Base-by-base conservation (phyloP, 306 rosid species). In the Quercus alba region DNA sequence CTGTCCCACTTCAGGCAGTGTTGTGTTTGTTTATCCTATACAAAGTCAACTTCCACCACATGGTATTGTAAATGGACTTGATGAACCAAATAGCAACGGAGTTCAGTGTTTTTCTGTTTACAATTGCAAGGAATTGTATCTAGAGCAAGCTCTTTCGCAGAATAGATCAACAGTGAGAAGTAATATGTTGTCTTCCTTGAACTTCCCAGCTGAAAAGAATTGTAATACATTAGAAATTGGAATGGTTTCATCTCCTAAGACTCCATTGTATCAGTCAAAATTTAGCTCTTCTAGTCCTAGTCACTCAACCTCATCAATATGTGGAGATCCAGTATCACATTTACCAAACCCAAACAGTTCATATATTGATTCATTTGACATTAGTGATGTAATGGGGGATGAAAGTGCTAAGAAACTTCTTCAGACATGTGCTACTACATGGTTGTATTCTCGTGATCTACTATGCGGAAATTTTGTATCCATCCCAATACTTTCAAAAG, bases 391-490 rank as follows among this genome's bases (percentile, higher is more conserved):
- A 64, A 76, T 92, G 76, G 86, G 83, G 73, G 84, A 90, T 80
- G 90, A 86, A 78, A 85, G 66, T 82, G 69, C 89, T 63, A 94
- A 78, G 83, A 85, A 83, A 72, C 64, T 86, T 81, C 70, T 93
- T 52, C 87, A 91, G 85, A 82, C 79, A 0, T 78, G 86, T 62
- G 91, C 94, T 21, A 67, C 85, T 56, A 77, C 83, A 20, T 88
- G 87, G 89, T 74, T 94, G 78, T 70, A 74, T 84, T 85, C 91
- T 85, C 94, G 91, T 19, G 75, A 80, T 80, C 78, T 94, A 76
- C 90, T 93, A 64, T 80, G 59, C 11, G 97, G 97, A 82, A 94
- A 94, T 86, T 75, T 91, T 80, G 90, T 94, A 62, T 78, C 73
- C 26, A 71, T 92, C 30, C 91, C 92, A 35, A 79, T 88, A 79